Conservation (phyloP, 73 alveolate genomes). For the Strombidium stylifer region DNA sequence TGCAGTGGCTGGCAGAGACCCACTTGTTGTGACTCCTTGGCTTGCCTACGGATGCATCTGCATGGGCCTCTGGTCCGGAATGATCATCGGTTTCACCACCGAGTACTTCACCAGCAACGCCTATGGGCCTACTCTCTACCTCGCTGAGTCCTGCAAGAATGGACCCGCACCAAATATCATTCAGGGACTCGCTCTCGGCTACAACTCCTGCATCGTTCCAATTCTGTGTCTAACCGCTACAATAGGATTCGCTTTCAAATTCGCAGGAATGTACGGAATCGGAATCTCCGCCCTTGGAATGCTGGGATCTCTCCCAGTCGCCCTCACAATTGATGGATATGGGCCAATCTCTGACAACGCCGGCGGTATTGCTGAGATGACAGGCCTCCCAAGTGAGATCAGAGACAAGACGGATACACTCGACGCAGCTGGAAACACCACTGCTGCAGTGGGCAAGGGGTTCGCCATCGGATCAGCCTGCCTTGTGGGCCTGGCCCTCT, state of each 20-base stretch:
- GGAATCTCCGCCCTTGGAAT: conserved; percentile 97
- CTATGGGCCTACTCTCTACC: conserved; percentile 89
- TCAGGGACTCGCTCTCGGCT: conserved; percentile 93
- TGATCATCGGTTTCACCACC: conserved; percentile 81
- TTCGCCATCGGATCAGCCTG: conserved; percentile 99
- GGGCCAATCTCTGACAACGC: conserved; percentile 98
- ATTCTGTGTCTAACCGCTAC: conserved; percentile 78
- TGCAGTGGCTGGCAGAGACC: conserved; percentile 39
- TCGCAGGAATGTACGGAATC: conserved; percentile 87
- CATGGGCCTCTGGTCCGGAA: conserved; percentile 89
- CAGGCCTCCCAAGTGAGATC: conserved; percentile 80
- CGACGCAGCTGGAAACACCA: conserved; percentile 98
- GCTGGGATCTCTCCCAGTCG: conserved; percentile 90
- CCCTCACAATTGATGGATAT: conserved; percentile 92
- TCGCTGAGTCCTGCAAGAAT: conserved; percentile 89
- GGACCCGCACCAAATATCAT: conserved; percentile 97
- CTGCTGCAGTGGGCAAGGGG: conserved; percentile 98
- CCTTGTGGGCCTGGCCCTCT: conserved; percentile 92
- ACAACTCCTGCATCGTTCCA: conserved; percentile 82
- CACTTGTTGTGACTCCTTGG: not conserved
- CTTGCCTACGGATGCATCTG: conserved; percentile 41
- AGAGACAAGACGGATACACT: conserved; percentile 93
- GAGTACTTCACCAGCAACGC: conserved; percentile 93
- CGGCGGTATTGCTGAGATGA: conserved; percentile 98
- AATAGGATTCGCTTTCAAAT: conserved; percentile 67